phyloP scores from a whole-genome alignment of 1,284 basidiomycete species.

The Cutaneotrichosporon cavernicola region DNA sequence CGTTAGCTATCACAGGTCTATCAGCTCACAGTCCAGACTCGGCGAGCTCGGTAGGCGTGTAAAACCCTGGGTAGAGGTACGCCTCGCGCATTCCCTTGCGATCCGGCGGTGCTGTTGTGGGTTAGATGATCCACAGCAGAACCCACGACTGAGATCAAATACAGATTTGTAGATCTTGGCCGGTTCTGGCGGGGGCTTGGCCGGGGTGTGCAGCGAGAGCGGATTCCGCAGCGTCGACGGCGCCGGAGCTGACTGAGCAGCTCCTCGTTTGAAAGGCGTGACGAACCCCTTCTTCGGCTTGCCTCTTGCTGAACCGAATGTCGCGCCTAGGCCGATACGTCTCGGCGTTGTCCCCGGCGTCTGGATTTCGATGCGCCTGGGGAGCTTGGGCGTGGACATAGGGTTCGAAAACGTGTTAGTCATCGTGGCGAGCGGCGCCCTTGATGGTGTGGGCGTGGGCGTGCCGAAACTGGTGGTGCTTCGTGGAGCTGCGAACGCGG shows the following conservation, averaged over 20 bases:
- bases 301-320: slow-evolving; percentile 25
- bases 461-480: background rate
- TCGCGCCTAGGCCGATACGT: slow-evolving; percentile 46
- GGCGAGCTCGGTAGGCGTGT: slow-evolving; percentile 58
- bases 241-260: background rate
- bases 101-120: slow-evolving; percentile 25
- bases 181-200: slow-evolving; percentile 9
- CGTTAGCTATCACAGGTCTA: background rate
- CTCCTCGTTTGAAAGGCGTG: slow-evolving; percentile 47
- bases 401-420: slow-evolving; percentile 31
- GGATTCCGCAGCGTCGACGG: slow-evolving; percentile 14
- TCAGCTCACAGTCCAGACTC: slow-evolving; percentile 63
- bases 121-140: background rate
- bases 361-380: slow-evolving; percentile 32
- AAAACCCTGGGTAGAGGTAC: slow-evolving; percentile 60
- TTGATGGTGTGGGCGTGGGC: slow-evolving; percentile 23
- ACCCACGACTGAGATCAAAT: slow-evolving; percentile 48
- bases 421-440: slow-evolving; percentile 31
- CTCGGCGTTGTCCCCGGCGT: slow-evolving; percentile 35
- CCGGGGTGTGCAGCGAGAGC: background rate
- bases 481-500: slow-evolving; percentile 4
- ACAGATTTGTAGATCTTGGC: slow-evolving; percentile 29
- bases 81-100: slow-evolving; percentile 34
- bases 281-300: slow-evolving; percentile 34
- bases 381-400: slow-evolving; percentile 13